phyloP scores from a whole-genome alignment of 768 basidiomycete genomes.

The Auricularia cornea region DNA sequence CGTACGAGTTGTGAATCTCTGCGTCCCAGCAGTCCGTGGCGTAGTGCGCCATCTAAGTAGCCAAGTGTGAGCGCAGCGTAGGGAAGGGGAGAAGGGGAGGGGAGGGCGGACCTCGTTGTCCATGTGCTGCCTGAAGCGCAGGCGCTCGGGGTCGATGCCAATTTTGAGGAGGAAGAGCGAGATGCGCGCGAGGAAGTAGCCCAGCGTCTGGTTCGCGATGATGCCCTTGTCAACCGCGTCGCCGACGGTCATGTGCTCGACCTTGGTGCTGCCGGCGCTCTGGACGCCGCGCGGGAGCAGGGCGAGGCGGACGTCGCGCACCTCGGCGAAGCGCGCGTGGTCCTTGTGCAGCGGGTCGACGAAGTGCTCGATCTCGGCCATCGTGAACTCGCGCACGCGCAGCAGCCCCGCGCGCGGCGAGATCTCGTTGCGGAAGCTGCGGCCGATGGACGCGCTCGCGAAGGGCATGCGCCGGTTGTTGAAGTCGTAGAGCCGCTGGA shows the following conservation, averaged over 20 bases:
- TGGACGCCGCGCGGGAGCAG: conserved; percentile 85
- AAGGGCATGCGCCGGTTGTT: conserved; percentile 96
- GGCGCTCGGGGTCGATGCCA: conserved; percentile 72
- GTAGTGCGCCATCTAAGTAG: conserved; percentile 82
- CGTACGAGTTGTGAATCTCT: conserved; percentile 67
- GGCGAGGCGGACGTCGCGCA: conserved; percentile 62
- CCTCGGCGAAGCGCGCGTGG: conserved; percentile 77
- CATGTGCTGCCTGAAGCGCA: conserved; percentile 98
- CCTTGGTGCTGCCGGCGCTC: conserved; percentile 52
- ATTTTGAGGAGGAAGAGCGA: conserved; percentile 83
- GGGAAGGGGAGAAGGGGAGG: too few species aligned
- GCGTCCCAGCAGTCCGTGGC: conserved; percentile 99
- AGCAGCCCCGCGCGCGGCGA: conserved; percentile 93
- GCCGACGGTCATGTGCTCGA: conserved; percentile 65
- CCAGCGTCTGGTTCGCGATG: conserved; percentile 95
- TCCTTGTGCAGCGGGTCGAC: conserved; percentile 91
- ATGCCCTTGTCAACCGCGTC: conserved; percentile 81
- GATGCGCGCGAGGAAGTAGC: conserved; percentile 93
- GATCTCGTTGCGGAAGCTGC: conserved; percentile 96
- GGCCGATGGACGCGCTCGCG: conserved; percentile 94
- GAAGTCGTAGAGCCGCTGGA: conserved; percentile 92
- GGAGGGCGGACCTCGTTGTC: conserved; percentile 65
- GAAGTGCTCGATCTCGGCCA: conserved; percentile 99
- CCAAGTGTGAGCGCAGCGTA: too few species aligned
- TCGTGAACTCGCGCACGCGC: conserved; percentile 97